Conservation (phyloP, 2,329 filamentous ascomycete genomes). For the Arthrobotrys sinensis region DNA sequence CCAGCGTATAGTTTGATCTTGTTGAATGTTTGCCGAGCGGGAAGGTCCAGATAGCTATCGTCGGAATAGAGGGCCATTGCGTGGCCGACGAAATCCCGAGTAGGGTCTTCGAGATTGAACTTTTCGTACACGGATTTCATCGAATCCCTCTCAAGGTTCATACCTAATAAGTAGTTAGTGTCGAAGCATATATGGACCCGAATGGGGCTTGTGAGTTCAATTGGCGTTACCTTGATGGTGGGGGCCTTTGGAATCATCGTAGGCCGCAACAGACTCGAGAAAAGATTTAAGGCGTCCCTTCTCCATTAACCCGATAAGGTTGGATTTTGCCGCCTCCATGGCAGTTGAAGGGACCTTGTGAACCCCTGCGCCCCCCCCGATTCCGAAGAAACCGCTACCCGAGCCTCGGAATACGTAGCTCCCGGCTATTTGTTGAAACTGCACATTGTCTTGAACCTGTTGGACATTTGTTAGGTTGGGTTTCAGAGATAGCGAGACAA, state of each 20-base stretch:
- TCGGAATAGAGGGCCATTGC: conserved; percentile 97
- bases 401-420: conserved; percentile 94
- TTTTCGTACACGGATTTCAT: conserved; percentile 99
- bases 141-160: conserved; percentile 82
- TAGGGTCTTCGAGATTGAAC: conserved; percentile 89
- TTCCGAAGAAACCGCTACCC: conserved; percentile 68
- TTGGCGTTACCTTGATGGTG: conserved; percentile 41
- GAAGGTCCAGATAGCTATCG: conserved; percentile 84
- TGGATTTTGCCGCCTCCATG: conserved; percentile 88
- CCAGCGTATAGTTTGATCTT: conserved; percentile 97
- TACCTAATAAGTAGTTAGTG: conserved; percentile 71
- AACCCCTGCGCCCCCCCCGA: conserved; percentile 41
- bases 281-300: conserved; percentile 95
- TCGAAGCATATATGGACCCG: conserved; percentile 6
- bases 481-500: not conserved
- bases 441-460: conserved; percentile 61
- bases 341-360: conserved; percentile 93
- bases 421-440: conserved; percentile 75
- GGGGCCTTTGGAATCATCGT: conserved; percentile 59
- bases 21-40: conserved; percentile 86
- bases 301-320: conserved; percentile 97
- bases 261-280: conserved; percentile 64
- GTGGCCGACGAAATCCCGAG: conserved; percentile 96
- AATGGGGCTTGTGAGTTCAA: conserved; percentile 66
- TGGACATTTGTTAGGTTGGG: not conserved